A percentile compares a stretch with the other conserved stretches of the same genome.
These are phyloP conservation scores for Ceriops decandra DNA, from an alignment of 345 rosid species.

Conservation along the genomic window DNA sequence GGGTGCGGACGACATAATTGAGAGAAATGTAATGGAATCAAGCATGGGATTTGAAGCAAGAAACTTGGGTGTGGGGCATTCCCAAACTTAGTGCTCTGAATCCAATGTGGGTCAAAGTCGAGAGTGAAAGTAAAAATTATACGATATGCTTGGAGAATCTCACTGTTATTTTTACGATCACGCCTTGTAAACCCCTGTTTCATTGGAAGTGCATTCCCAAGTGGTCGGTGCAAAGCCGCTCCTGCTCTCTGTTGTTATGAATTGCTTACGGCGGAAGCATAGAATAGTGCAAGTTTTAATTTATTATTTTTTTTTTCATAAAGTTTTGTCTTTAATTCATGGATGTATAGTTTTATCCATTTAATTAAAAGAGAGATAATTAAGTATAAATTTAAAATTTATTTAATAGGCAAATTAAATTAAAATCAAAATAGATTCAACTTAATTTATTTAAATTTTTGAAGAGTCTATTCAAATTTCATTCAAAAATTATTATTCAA, in stretches of 20 bases:
- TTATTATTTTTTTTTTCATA: background rate
- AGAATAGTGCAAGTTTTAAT: background rate
- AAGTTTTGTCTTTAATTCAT: too few relatives aligned
- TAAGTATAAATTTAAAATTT: too few relatives aligned
- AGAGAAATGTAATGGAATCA: background rate
- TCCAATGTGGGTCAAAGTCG: background rate
- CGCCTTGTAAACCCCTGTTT: conserved; percentile 6
- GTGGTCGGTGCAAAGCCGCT: conserved; percentile 3
- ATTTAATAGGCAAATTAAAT: too few relatives aligned
- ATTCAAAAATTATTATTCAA: too few relatives aligned
- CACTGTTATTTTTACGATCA: background rate
- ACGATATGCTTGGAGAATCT: conserved; percentile 6
- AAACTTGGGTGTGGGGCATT: background rate
- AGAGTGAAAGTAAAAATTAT: background rate
- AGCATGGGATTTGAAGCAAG: background rate
- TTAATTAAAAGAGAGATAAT: too few relatives aligned
- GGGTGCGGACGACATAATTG: too few relatives aligned
- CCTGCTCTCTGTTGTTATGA: conserved; percentile 10
- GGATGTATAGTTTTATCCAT: too few relatives aligned
- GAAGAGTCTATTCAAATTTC: too few relatives aligned
- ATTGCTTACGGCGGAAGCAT: background rate
- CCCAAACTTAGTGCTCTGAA: background rate
- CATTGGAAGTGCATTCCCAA: background rate
- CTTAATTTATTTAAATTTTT: too few relatives aligned
- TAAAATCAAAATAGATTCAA: too few relatives aligned